These are phyloP conservation scores for Coemansia sp. DNA, from an alignment of 192 early-diverging fungal genomes.

Conservation along the genomic window DNA sequence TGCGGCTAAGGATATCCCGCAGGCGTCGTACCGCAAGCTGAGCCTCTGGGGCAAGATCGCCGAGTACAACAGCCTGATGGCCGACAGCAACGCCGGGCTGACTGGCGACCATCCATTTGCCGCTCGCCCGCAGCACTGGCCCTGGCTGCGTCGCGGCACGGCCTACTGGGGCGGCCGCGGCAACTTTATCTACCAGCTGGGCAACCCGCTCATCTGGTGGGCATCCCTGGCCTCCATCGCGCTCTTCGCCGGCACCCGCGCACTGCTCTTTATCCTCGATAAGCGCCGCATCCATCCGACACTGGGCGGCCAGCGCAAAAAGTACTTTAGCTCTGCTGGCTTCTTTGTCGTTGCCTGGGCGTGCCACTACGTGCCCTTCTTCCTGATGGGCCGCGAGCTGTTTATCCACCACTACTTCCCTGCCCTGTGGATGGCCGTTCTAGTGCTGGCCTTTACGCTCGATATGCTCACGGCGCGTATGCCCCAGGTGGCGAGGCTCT, in stretches of 20 bases:
- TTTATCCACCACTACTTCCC: slow-evolving; percentile 96
- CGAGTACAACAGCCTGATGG: slow-evolving; percentile 87
- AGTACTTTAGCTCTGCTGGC: slow-evolving; percentile 55
- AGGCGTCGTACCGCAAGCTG: slow-evolving; percentile 56
- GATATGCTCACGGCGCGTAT: slow-evolving; percentile 68
- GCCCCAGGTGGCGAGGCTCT: slow-evolving; percentile 32
- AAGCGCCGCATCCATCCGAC: slow-evolving; percentile 50
- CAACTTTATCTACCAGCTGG: slow-evolving; percentile 82
- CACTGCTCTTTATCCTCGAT: slow-evolving; percentile 52
- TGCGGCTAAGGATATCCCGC: slow-evolving; percentile 29
- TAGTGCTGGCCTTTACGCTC: slow-evolving; percentile 68
- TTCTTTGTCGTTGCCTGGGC: slow-evolving; percentile 77
- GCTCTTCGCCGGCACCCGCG: slow-evolving; percentile 53
- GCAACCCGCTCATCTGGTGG: slow-evolving; percentile 90
- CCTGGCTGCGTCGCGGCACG: slow-evolving; percentile 80
- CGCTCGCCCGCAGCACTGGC: slow-evolving; percentile 86
- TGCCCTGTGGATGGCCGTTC: slow-evolving; percentile 84
- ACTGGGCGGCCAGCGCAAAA: slow-evolving; percentile 40
- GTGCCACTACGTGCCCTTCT: slow-evolving; percentile 86
- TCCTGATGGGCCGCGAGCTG: slow-evolving; percentile 83
- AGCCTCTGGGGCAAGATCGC: slow-evolving; percentile 77
- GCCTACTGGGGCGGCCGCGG: slow-evolving; percentile 78
- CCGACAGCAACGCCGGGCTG: slow-evolving; percentile 75
- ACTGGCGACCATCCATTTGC: slow-evolving; percentile 92
- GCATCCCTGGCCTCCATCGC: slow-evolving; percentile 56